Evolutionary conservation across 2,329 filamentous ascomycete species (phyloP).

Genomic region (Trichoderma lentiforme): DNA sequence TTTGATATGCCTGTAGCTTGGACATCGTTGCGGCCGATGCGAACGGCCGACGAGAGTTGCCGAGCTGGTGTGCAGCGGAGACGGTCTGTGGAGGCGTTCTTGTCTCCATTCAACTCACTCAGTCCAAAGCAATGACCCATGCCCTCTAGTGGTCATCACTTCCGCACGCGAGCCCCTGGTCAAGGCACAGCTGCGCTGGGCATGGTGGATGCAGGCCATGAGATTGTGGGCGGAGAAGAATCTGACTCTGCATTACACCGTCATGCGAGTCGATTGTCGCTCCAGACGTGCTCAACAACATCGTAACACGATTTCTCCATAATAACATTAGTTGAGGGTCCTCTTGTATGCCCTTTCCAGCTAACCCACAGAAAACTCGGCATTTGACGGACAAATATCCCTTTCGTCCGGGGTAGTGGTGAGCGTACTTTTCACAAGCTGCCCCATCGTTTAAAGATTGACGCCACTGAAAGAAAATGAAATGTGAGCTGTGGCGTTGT

Average conservation of each 20-base stretch:
- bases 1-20: background rate
- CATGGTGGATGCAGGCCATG: background rate
- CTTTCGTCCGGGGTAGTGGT: background rate
- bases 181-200: background rate
- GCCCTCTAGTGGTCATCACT: background rate
- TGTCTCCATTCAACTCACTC: constrained; percentile 12
- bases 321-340: background rate
- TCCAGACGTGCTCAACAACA: background rate
- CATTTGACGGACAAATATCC: background rate
- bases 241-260: background rate
- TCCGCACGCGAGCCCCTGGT: background rate
- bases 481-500: background rate
- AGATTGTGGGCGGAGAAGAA: background rate
- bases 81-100: background rate
- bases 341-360: background rate
- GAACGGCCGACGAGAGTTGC: background rate
- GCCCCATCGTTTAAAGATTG: background rate
- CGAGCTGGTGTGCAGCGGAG: background rate
- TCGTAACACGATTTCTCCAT: background rate
- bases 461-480: background rate
- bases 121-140: background rate
- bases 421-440: background rate
- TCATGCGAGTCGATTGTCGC: background rate
- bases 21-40: background rate
- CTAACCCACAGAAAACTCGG: background rate